Percentiles rank a stretch among this genome's conserved stretches.
These are phyloP conservation scores for Diplogelasinospora grovesii DNA, from an alignment of 495 filamentous ascomycete species.

Conservation along the genomic window DNA sequence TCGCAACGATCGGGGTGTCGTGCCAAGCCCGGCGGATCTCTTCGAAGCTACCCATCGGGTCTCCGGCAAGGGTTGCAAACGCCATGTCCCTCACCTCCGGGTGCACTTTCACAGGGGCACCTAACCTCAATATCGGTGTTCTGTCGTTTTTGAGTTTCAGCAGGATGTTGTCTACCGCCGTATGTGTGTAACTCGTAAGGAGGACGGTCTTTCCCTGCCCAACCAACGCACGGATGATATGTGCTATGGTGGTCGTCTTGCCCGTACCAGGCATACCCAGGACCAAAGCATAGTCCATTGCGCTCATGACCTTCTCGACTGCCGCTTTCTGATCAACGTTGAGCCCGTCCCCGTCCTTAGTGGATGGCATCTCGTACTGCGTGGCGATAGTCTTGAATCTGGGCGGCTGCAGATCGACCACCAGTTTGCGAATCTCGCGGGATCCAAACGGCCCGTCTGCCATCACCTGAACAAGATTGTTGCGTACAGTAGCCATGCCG, in stretches of 20 bases:
- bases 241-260: slow-evolving; percentile 95
- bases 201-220: slow-evolving; percentile 87
- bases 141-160: slow-evolving; percentile 77
- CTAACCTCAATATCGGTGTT: slow-evolving; percentile 77
- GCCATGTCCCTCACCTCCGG: slow-evolving; percentile 72
- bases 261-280: slow-evolving; percentile 97
- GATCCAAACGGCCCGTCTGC: slow-evolving; percentile 65
- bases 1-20: slow-evolving; percentile 79
- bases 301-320: slow-evolving; percentile 90
- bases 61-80: slow-evolving; percentile 73
- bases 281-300: slow-evolving; percentile 87
- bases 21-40: slow-evolving; percentile 79
- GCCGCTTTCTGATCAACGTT: slow-evolving; percentile 84
- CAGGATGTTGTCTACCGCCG: slow-evolving; percentile 95
- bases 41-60: slow-evolving; percentile 65
- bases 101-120: slow-evolving; percentile 75
- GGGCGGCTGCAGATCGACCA: slow-evolving; percentile 67
- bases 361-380: slow-evolving; percentile 47
- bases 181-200: slow-evolving; percentile 92
- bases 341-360: slow-evolving; percentile 53
- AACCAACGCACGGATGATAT: slow-evolving; percentile 90
- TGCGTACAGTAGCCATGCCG: slow-evolving; percentile 89
- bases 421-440: slow-evolving; percentile 65
- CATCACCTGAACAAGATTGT: slow-evolving; percentile 90
- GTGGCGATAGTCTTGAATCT: slow-evolving; percentile 61